Percentiles rank a stretch among this genome's conserved stretches.
Evolutionary conservation across 257 asterid genomes (phyloP).

Genomic region (Ligustrum vulgare): DNA sequence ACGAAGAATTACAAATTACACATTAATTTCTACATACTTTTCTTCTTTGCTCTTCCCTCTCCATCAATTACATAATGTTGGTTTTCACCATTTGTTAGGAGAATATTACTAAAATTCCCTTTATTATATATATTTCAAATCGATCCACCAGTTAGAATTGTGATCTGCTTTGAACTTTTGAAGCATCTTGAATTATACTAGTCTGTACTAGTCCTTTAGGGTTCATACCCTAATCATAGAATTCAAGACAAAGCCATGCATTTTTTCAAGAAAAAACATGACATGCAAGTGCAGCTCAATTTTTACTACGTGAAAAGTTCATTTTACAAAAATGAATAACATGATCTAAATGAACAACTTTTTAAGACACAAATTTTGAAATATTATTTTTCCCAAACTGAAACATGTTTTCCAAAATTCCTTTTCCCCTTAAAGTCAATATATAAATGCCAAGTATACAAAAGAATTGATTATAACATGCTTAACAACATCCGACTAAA

Average conservation of each 20-base stretch:
- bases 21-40: too few relatives aligned
- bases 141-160: constrained; percentile 40
- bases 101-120: constrained; percentile 33
- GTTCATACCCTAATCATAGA: constrained; percentile 50
- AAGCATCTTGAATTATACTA: constrained; percentile 36
- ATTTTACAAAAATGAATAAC: too few relatives aligned
- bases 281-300: not conserved
- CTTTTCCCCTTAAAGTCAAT: constrained; percentile 13
- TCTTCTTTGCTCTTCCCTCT: constrained; percentile 68
- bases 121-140: constrained; percentile 30
- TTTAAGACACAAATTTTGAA: not conserved
- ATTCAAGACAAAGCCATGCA: constrained; percentile 20
- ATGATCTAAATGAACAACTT: not conserved
- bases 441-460: not conserved
- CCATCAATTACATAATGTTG: constrained; percentile 40
- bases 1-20: too few relatives aligned
- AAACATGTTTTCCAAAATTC: constrained; percentile 3
- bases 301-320: not conserved
- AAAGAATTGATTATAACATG: not conserved
- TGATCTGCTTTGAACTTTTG: constrained; percentile 37
- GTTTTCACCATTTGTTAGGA: constrained; percentile 38
- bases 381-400: not conserved
- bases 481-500: too few relatives aligned
- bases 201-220: constrained; percentile 39
- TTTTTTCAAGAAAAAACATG: not conserved